Conservation (phyloP, 2,329 filamentous ascomycete genomes). For the Neocucurbitaria cava region DNA sequence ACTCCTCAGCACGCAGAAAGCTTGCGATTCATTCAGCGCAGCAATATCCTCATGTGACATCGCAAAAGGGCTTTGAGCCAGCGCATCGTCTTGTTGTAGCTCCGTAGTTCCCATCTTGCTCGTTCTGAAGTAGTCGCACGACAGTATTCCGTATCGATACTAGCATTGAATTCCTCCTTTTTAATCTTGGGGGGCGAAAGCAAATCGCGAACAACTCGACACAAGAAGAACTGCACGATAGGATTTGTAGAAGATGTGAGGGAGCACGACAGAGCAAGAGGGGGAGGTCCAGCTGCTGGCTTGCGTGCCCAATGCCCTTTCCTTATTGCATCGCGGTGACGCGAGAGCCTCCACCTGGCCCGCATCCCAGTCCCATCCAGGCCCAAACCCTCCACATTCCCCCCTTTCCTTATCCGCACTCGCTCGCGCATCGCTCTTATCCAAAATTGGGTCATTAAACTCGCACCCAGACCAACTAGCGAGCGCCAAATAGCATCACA, state of each 20-base stretch:
- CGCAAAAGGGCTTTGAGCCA: slow-evolving; percentile 50
- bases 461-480: background rate
- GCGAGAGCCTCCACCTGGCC: slow-evolving; percentile 4
- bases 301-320: slow-evolving; percentile 11
- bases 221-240: background rate
- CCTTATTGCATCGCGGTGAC: slow-evolving; percentile 22
- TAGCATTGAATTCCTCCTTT: slow-evolving; percentile 1
- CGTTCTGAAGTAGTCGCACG: slow-evolving; percentile 6
- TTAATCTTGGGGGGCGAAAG: slow-evolving; percentile 17
- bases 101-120: slow-evolving; percentile 9
- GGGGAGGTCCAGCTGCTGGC: background rate
- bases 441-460: background rate
- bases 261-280: slow-evolving; percentile 2
- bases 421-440: too few relatives aligned
- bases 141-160: slow-evolving; percentile 5
- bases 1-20: slow-evolving; percentile 53
- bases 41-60: slow-evolving; percentile 53
- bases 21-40: slow-evolving; percentile 48
- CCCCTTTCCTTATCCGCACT: slow-evolving; percentile 11
- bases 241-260: background rate
- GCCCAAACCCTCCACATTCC: slow-evolving; percentile 8
- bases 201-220: background rate
- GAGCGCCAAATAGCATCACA: background rate
- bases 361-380: slow-evolving; percentile 1
- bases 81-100: slow-evolving; percentile 5